These are phyloP conservation scores for Chlamydomonas reinhardtii DNA, from an alignment of 163 green algal species.

Conservation along the genomic window DNA sequence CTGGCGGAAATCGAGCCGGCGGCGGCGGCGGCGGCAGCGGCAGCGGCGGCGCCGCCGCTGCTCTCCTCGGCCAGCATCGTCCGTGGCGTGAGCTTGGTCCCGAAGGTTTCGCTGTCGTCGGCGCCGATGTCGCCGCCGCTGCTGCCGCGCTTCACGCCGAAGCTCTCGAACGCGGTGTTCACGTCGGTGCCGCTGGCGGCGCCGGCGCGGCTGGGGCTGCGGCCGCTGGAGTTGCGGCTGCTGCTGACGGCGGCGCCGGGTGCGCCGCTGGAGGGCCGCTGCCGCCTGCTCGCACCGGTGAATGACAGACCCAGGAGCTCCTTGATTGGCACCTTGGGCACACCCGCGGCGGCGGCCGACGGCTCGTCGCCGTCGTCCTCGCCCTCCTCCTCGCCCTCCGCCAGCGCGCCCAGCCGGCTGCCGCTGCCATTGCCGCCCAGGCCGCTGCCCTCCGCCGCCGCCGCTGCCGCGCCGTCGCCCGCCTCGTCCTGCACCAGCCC, in stretches of 20 bases:
- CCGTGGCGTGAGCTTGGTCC: too few relatives aligned
- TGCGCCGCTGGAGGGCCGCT: not conserved
- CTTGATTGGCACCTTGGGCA: too few relatives aligned
- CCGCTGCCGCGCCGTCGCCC: not conserved
- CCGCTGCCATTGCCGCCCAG: too few relatives aligned
- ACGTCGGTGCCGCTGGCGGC: not conserved
- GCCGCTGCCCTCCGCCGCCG: too few relatives aligned
- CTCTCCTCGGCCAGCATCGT: not conserved
- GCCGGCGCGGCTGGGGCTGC: too few relatives aligned
- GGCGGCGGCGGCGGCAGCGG: not conserved
- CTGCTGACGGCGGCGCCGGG: not conserved
- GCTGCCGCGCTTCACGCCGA: conserved; percentile 15
- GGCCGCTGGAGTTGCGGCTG: too few relatives aligned
- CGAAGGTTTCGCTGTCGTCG: not conserved
- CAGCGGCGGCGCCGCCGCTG: too few relatives aligned
- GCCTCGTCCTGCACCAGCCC: not conserved
- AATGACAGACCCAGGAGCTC: conserved; percentile 6
- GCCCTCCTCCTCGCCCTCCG: not conserved
- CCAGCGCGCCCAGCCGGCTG: conserved; percentile 12
- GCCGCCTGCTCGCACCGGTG: not conserved
- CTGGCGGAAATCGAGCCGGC: too few relatives aligned
- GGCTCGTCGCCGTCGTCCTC: not conserved
- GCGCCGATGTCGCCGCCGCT: conserved; percentile 10
- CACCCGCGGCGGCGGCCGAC: too few relatives aligned
- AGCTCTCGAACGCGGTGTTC: not conserved